phyloP scores from a whole-genome alignment of 768 basidiomycete genomes.

The Lactarius psammicola region DNA sequence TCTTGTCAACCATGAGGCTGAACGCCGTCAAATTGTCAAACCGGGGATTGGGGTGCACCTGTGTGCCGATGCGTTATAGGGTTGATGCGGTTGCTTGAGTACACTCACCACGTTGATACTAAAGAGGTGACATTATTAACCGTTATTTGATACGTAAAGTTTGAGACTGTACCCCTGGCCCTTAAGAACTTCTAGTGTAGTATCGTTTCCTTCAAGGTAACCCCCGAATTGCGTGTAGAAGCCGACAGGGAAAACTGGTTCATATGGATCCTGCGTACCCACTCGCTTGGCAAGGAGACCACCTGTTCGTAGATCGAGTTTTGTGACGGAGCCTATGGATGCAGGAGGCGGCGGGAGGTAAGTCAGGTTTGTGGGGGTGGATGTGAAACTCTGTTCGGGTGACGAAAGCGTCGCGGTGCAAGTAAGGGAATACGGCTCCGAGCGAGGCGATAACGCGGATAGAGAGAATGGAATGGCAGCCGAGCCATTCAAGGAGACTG shows the following conservation, averaged over 20 bases:
- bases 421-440: conserved; percentile 35
- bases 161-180: conserved; percentile 46
- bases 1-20: conserved; percentile 58
- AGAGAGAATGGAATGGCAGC: conserved; percentile 41
- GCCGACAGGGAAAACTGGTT: conserved; percentile 62
- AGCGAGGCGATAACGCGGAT: conserved; percentile 33
- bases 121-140: conserved; percentile 22
- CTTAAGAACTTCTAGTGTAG: conserved; percentile 55
- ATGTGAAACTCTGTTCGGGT: conserved; percentile 35
- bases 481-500: conserved; percentile 41
- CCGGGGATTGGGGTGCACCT: conserved; percentile 70
- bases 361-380: conserved; percentile 36
- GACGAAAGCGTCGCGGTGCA: conserved; percentile 36
- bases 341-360: conserved; percentile 42
- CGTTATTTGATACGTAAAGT: conserved; percentile 15
- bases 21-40: conserved; percentile 61
- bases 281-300: conserved; percentile 42
- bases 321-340: conserved; percentile 43
- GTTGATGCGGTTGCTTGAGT: background rate
- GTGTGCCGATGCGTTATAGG: background rate
- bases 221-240: conserved; percentile 65
- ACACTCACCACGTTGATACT: conserved; percentile 43
- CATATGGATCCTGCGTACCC: conserved; percentile 30
- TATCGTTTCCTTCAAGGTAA: conserved; percentile 52
- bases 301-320: conserved; percentile 49